phyloP scores from a whole-genome alignment of 2,329 filamentous ascomycete species.

The Rhexocercosporidium sp. region DNA sequence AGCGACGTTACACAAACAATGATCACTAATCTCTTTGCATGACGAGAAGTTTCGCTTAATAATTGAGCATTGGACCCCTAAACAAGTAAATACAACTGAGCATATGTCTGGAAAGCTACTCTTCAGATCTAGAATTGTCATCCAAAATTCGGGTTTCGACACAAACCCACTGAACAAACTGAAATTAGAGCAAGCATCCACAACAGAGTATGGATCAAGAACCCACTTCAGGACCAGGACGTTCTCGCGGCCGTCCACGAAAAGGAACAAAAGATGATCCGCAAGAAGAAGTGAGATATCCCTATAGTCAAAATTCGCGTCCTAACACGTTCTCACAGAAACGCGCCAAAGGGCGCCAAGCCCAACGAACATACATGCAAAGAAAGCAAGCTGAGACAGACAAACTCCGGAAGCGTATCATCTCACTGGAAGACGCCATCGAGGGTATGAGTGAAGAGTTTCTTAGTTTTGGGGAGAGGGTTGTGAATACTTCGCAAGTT shows the following conservation, averaged over 20 bases:
- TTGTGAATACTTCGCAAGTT: neutral
- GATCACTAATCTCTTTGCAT: neutral
- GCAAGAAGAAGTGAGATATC: slow-evolving; percentile 3
- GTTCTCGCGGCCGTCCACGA: slow-evolving; percentile 10
- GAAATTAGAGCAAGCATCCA: too few species aligned
- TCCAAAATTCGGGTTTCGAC: neutral
- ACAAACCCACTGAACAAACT: neutral
- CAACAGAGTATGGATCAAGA: neutral
- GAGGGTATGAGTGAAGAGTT: slow-evolving; percentile 16
- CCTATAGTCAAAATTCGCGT: neutral
- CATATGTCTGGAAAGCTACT: neutral
- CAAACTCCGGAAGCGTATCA: slow-evolving; percentile 2
- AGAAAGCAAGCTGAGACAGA: slow-evolving; percentile 17
- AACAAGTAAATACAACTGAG: neutral
- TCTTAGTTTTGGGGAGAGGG: neutral
- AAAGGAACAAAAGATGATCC: slow-evolving; percentile 10
- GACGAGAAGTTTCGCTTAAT: neutral
- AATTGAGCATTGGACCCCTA: neutral
- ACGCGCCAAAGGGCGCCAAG: slow-evolving; percentile 5
- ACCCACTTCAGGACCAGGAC: neutral
- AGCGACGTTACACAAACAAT: slow-evolving; percentile 1
- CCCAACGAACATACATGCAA: slow-evolving; percentile 10
- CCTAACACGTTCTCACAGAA: neutral
- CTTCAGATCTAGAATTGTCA: neutral
- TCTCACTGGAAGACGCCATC: slow-evolving; percentile 11